Evolutionary conservation across 2,329 filamentous ascomycete genomes (phyloP), one percentile per base, ranked within the genome.

Genomic region (Pseudocercospora pini-densiflorae): DNA sequence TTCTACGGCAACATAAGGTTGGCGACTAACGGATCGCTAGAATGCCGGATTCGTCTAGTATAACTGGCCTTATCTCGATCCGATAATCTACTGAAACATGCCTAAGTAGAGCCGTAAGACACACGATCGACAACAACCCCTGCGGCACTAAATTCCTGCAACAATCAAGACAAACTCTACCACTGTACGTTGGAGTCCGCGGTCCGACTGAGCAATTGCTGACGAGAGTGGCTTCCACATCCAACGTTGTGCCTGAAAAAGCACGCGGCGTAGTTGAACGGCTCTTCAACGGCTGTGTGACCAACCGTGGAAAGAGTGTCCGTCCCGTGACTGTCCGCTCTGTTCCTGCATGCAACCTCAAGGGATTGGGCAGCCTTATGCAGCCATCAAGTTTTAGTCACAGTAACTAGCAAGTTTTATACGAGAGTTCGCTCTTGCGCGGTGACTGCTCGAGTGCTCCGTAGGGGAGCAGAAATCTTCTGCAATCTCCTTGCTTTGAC

Each of bases 321-420:
- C 21, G 57, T 59, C 21, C 31, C 51, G 12, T 24, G 24, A 27
- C 23, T n/a, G 7, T 5, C 24, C 23, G 51, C 33, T 27, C n/a
- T 59, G 57, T 59, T 59, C 57, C 57, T 59, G 57, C 57, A 59
- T 59, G 57, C 57, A 27, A 23, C 27, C n/a, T 16, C 10, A 27
- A 45, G 33, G 21, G 33, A 59, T 45, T 40, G 33, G 40, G 33
- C n/a, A 59, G 33, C 57, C 33, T 45, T 27, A 59, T 58, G 54
- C 54, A 58, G 54, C 33, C 40, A 45, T 14, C n/a, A 59, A 36
- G 51, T 27, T 31, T 23, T 27, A 36, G 54, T 10, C 31, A 40
- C 33, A 23, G 54, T 8, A 23, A 58, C 54, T 58, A 58, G 29
- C 29, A 12, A 16, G 24, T 40, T 33, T 10, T 40, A 58, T 36